phyloP scores from a whole-genome alignment of 202 grass and related monocot species.

The Saccharum hybrid region DNA sequence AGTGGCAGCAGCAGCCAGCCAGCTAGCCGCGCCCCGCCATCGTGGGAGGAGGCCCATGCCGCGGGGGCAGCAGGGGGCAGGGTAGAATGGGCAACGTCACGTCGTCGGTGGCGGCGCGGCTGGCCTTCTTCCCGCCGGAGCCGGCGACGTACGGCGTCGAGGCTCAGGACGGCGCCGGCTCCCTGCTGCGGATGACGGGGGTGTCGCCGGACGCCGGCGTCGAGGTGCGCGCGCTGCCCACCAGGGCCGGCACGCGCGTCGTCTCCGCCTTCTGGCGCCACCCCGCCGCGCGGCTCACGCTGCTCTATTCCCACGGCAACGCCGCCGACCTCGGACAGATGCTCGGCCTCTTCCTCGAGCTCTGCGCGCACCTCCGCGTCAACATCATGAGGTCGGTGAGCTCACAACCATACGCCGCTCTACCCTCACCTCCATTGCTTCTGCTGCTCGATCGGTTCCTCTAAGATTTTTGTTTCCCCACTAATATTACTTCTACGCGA shows the following conservation, averaged over 20 bases:
- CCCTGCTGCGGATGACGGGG: conserved; percentile 53
- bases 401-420: background rate
- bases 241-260: conserved; percentile 70
- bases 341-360: conserved; percentile 88
- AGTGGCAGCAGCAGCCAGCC: conserved; percentile 20
- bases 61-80: conserved; percentile 25
- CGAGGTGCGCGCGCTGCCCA: conserved; percentile 71
- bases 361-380: conserved; percentile 93
- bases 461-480: background rate
- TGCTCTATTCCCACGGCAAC: conserved; percentile 97
- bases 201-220: conserved; percentile 52
- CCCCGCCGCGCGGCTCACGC: conserved; percentile 72
- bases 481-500: background rate
- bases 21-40: background rate
- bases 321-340: conserved; percentile 97
- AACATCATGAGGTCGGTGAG: conserved; percentile 86
- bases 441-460: background rate
- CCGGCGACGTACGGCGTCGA: conserved; percentile 81
- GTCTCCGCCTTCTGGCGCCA: conserved; percentile 86
- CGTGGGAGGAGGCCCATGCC: conserved; percentile 12
- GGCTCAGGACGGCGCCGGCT: conserved; percentile 19
- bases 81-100: conserved; percentile 92
- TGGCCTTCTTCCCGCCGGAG: conserved; percentile 98
- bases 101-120: conserved; percentile 89
- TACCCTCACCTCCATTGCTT: background rate